Conservation (phyloP, 306 rosid species). For the Cicer chorassanicum region DNA sequence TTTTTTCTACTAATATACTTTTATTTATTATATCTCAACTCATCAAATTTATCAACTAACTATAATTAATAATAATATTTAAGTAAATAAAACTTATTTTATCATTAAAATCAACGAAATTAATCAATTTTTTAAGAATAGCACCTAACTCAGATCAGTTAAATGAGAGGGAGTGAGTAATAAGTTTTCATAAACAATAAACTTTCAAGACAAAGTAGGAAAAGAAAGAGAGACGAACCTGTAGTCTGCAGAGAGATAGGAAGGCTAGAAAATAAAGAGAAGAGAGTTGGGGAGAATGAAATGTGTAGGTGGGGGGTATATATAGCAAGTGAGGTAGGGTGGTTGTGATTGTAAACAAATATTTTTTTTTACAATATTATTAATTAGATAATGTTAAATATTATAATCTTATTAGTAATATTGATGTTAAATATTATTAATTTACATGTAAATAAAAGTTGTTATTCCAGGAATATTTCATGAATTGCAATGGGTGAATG, state of each 20-base stretch:
- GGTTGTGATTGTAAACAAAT: background rate
- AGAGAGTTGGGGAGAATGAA: constrained; percentile 15
- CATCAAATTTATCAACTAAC: no score
- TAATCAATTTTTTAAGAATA: no score
- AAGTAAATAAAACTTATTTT: no score
- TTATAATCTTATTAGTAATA: no score
- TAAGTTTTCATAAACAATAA: background rate
- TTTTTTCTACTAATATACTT: no score
- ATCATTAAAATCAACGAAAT: no score
- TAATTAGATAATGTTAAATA: background rate
- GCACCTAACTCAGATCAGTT: no score
- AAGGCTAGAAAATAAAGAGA: constrained; percentile 32
- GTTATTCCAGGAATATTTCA: background rate
- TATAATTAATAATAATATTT: no score
- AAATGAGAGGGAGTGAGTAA: no score
- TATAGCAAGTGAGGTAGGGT: background rate
- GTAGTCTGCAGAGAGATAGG: constrained; percentile 1
- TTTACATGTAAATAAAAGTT: background rate
- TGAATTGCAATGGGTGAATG: constrained; percentile 5
- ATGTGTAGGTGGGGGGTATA: background rate
- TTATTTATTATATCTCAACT: no score
- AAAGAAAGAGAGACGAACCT: constrained; percentile 41
- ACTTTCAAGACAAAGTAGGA: background rate
- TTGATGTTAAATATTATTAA: background rate
- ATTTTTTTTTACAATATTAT: no score